These are phyloP conservation scores for Cyclocybe cylindracea DNA, from an alignment of 768 basidiomycete genomes.

Conservation along the genomic window DNA sequence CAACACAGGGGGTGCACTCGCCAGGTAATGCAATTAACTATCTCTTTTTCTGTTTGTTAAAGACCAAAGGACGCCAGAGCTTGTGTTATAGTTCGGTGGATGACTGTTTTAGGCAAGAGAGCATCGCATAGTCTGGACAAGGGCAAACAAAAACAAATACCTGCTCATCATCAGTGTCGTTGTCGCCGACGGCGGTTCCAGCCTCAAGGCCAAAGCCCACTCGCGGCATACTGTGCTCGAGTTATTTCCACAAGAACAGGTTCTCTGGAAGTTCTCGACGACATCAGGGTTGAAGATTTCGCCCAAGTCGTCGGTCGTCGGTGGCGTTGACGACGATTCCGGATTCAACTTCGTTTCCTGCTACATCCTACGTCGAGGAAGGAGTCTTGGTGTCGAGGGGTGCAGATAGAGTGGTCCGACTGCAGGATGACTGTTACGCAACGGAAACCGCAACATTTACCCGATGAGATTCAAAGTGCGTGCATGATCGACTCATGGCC, in stretches of 20 bases:
- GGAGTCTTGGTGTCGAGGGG: constrained; percentile 15
- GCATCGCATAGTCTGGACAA: not conserved
- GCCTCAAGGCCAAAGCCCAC: constrained; percentile 21
- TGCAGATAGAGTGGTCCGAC: constrained; percentile 13
- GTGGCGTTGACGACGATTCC: constrained; percentile 17
- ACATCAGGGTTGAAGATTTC: constrained; percentile 10
- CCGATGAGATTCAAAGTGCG: constrained; percentile 68
- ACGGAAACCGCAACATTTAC: constrained; percentile 62
- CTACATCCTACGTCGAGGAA: constrained; percentile 10
- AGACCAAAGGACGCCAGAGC: too few relatives aligned
- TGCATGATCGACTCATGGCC: constrained; percentile 18
- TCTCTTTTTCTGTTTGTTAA: too few relatives aligned
- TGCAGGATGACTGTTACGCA: constrained; percentile 64
- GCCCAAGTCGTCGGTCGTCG: constrained; percentile 15
- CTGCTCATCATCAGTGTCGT: constrained; percentile 30
- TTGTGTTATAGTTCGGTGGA: too few relatives aligned
- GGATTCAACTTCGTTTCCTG: constrained; percentile 11
- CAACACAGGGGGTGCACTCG: too few relatives aligned
- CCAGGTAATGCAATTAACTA: too few relatives aligned
- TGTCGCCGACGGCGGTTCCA: constrained; percentile 21
- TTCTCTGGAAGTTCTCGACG: constrained; percentile 5
- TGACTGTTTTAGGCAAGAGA: too few relatives aligned
- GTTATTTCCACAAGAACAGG: constrained; percentile 9
- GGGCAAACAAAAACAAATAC: constrained; percentile 27
- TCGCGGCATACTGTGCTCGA: constrained; percentile 14